Percentiles rank a stretch among this genome's conserved stretches.
phyloP scores from a whole-genome alignment of 139 green algal species.

The Haematococcus lacustris region DNA sequence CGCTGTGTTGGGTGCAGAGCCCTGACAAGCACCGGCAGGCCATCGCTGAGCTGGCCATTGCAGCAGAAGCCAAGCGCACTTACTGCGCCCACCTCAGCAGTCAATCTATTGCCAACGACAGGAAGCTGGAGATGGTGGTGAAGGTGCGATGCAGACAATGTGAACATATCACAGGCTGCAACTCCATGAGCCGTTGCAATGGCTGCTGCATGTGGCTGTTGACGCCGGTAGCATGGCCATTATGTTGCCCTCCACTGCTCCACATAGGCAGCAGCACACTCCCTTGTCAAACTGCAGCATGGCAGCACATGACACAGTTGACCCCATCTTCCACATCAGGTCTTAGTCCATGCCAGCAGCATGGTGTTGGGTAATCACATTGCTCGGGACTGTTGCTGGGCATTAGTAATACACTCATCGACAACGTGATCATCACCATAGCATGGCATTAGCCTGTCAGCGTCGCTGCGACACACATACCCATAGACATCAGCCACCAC shows the following conservation, averaged over 20 bases:
- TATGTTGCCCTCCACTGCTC: neutral
- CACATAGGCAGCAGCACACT: neutral
- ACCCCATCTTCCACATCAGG: neutral
- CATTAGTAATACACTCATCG: too few relatives aligned
- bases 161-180: neutral
- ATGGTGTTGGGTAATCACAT: too few relatives aligned
- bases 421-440: too few relatives aligned
- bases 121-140: conserved; percentile 21
- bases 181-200: neutral
- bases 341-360: neutral
- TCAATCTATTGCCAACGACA: conserved; percentile 34
- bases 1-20: conserved; percentile 17
- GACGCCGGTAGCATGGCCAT: neutral
- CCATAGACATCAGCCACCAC: too few relatives aligned
- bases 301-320: neutral
- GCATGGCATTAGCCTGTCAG: too few relatives aligned
- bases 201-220: neutral
- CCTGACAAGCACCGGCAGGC: conserved; percentile 32
- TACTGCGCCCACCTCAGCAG: conserved; percentile 31
- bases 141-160: conserved; percentile 17
- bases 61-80: conserved; percentile 14
- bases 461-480: too few relatives aligned
- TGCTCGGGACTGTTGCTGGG: too few relatives aligned
- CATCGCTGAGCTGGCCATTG: conserved; percentile 23
- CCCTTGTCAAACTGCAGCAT: neutral